Conservation (phyloP, 2,329 filamentous ascomycete species). For the Phaeomoniella chlamydospora region DNA sequence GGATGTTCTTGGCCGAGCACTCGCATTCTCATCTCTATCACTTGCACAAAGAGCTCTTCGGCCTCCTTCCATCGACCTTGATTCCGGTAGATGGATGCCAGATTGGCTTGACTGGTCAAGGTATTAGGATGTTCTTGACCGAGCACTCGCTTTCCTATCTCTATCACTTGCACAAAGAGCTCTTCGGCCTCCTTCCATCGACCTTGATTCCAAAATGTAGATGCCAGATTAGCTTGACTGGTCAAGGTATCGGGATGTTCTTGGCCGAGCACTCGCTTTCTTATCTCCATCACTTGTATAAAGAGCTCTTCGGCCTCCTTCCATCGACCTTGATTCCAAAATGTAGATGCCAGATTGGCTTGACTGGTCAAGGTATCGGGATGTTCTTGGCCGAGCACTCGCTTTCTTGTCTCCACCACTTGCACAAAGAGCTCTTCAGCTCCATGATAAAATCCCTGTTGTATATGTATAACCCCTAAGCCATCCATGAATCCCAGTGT, state of each 20-base stretch:
- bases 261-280: constrained; percentile 6
- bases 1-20: constrained; percentile 7
- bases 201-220: background rate
- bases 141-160: constrained; percentile 4
- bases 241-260: constrained; percentile 7
- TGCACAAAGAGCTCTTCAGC: constrained; percentile 12
- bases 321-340: constrained; percentile 1
- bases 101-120: constrained; percentile 3
- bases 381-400: constrained; percentile 7
- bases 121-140: constrained; percentile 5
- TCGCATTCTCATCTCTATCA: constrained; percentile 1
- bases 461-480: constrained; percentile 8
- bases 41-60: constrained; percentile 3
- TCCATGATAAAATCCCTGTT: constrained; percentile 9
- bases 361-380: constrained; percentile 16
- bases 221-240: constrained; percentile 15
- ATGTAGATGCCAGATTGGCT: constrained; percentile 1
- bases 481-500: constrained; percentile 8
- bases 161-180: constrained; percentile 9
- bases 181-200: constrained; percentile 13
- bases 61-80: constrained; percentile 3
- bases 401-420: constrained; percentile 7
- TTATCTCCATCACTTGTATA: constrained; percentile 3
- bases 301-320: constrained; percentile 17
- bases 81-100: constrained; percentile 2